These are phyloP conservation scores for Hyphopichia burtonii DNA, from an alignment of 1,139 yeast genomes.

Conservation along the genomic window DNA sequence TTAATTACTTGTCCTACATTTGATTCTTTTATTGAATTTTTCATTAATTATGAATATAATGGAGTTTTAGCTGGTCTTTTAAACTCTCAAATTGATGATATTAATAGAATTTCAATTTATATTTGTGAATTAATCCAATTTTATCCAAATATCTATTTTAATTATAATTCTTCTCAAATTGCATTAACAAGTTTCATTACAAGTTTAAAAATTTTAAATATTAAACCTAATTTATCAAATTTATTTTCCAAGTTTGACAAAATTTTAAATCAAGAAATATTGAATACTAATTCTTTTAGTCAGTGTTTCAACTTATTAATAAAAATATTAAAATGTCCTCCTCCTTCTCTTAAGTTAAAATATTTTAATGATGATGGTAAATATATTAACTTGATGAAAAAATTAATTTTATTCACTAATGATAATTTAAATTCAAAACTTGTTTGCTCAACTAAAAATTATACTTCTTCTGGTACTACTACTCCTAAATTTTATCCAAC, in stretches of 20 bases:
- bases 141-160: conserved; percentile 57
- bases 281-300: conserved; percentile 20
- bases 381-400: conserved; percentile 37
- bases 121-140: conserved; percentile 66
- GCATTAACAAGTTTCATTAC: conserved; percentile 51
- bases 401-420: conserved; percentile 33
- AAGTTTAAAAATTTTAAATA: conserved; percentile 22
- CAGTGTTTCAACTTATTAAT: conserved; percentile 30
- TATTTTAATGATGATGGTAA: conserved; percentile 40
- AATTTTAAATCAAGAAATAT: conserved; percentile 19
- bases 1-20: conserved; percentile 55
- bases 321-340: conserved; percentile 46
- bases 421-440: conserved; percentile 14
- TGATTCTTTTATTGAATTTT: conserved; percentile 61
- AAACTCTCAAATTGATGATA: conserved; percentile 35
- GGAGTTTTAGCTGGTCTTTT: conserved; percentile 19
- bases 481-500: conserved; percentile 17
- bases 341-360: conserved; percentile 43
- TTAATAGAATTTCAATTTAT: conserved; percentile 57
- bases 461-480: neutral
- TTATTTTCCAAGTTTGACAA: too few relatives aligned
- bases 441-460: neutral
- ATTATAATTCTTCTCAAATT: conserved; percentile 54
- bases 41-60: conserved; percentile 24
- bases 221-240: conserved; percentile 16